A percentile compares a stretch with the other conserved stretches of the same genome.
Evolutionary conservation across 805 yeast genomes (phyloP).

Genomic region (Saccharomycopsis olivae): DNA sequence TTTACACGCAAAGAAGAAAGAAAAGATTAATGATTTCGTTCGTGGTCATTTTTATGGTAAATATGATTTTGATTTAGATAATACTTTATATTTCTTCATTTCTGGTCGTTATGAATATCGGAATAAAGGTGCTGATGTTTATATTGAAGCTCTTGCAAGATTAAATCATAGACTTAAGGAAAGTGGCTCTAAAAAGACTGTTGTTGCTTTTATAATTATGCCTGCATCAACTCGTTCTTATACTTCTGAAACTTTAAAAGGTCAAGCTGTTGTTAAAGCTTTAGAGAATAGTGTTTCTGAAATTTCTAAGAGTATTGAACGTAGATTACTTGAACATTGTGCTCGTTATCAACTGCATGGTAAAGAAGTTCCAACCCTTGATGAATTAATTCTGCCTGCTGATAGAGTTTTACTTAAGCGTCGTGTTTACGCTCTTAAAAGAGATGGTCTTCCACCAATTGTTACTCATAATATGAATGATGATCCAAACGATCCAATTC

Average conservation of each 20-base stretch:
- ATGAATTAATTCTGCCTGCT: constrained; percentile 73
- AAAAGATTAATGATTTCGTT: constrained; percentile 84
- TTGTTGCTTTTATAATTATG: constrained; percentile 96
- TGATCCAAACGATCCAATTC: constrained; percentile 82
- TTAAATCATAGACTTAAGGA: constrained; percentile 80
- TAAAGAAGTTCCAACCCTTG: constrained; percentile 65
- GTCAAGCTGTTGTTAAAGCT: constrained; percentile 92
- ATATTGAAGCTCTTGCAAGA: constrained; percentile 85
- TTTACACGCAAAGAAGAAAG: constrained; percentile 85
- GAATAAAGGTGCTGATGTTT: constrained; percentile 94
- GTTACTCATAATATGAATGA: constrained; percentile 96
- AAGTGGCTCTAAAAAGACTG: constrained; percentile 76
- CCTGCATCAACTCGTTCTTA: constrained; percentile 92
- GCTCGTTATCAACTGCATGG: constrained; percentile 51
- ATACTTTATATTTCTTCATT: constrained; percentile 89
- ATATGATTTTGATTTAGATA: constrained; percentile 87
- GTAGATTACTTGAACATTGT: constrained; percentile 82
- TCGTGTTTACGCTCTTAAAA: constrained; percentile 84
- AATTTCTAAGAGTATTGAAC: constrained; percentile 78
- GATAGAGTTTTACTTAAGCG: constrained; percentile 85
- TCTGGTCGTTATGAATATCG: constrained; percentile 97
- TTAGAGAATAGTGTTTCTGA: constrained; percentile 82
- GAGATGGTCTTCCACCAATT: constrained; percentile 85
- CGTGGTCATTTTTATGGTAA: constrained; percentile 97
- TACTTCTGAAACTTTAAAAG: constrained; percentile 90